These are phyloP conservation scores for Aspergillus piperis DNA, from an alignment of 2,329 filamentous ascomycete species.

Conservation along the genomic window DNA sequence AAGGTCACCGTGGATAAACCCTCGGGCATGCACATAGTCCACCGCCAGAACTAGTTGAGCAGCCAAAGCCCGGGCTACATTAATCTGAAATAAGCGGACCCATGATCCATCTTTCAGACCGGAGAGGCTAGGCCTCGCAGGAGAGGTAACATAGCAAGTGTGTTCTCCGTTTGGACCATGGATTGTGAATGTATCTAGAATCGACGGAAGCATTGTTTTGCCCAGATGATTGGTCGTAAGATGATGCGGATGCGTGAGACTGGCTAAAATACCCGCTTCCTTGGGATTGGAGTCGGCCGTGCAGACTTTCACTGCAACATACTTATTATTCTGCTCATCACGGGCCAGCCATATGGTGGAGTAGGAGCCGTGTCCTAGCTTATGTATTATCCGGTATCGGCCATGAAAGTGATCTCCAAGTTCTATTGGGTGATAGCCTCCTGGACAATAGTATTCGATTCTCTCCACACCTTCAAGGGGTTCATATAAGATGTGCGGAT, in stretches of 20 bases:
- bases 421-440: conserved; percentile 33
- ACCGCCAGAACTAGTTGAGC: conserved; percentile 35
- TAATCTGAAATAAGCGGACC: conserved; percentile 26
- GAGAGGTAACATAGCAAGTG: conserved; percentile 24
- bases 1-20: conserved; percentile 38
- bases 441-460: conserved; percentile 19
- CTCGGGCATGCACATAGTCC: conserved; percentile 21
- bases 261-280: conserved; percentile 25
- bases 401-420: conserved; percentile 31
- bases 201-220: conserved; percentile 16
- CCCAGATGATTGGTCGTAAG: neutral
- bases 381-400: conserved; percentile 43
- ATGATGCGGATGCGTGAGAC: neutral
- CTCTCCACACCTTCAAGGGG: neutral
- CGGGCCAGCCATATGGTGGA: conserved; percentile 30
- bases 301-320: conserved; percentile 28
- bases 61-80: conserved; percentile 27
- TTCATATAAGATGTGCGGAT: neutral
- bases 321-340: conserved; percentile 6
- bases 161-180: conserved; percentile 28
- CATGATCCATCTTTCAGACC: conserved; percentile 22
- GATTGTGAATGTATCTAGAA: conserved; percentile 26
- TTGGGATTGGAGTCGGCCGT: conserved; percentile 11
- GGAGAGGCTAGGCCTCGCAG: conserved; percentile 24
- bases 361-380: conserved; percentile 43